phyloP scores from a whole-genome alignment of 140 eudicot species.

The Cichorium intybus region DNA sequence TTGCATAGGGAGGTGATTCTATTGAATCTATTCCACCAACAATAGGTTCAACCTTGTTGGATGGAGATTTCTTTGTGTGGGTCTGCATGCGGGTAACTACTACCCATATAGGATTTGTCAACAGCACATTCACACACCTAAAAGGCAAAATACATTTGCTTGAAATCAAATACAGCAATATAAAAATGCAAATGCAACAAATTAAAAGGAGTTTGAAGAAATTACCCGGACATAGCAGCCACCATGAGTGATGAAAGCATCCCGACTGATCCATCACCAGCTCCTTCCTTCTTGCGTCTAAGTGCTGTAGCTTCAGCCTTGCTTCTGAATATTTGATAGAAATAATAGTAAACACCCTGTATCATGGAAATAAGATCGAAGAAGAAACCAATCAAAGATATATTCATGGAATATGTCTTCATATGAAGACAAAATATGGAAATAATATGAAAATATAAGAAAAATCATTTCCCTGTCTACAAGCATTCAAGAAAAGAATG shows the following conservation, averaged over 20 bases:
- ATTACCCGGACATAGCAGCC: conserved; percentile 96
- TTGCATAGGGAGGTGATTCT: conserved; percentile 85
- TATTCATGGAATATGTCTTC: conserved; percentile 1
- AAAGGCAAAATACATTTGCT: conserved; percentile 6
- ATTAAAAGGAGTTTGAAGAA: background rate
- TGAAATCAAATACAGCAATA: conserved; percentile 13
- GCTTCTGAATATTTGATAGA: conserved; percentile 99
- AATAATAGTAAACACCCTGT: conserved; percentile 99
- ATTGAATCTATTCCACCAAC: conserved; percentile 53
- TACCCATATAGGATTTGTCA: conserved; percentile 99
- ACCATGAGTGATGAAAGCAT: conserved; percentile 97
- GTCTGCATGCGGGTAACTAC: conserved; percentile 99
- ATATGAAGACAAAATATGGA: conserved; percentile 24
- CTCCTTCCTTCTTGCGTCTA: conserved; percentile 65
- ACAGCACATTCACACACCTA: conserved; percentile 97
- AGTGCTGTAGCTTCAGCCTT: conserved; percentile 82
- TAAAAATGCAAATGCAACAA: background rate
- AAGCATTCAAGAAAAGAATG: conserved; percentile 22
- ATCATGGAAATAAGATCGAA: conserved; percentile 24
- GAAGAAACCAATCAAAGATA: conserved; percentile 6
- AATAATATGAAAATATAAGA: background rate
- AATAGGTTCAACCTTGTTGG: conserved; percentile 23
- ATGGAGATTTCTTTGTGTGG: conserved; percentile 65
- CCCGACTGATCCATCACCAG: conserved; percentile 98
- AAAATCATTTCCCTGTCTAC: conserved; percentile 7